These are phyloP conservation scores for Pythium folliculosum DNA, from an alignment of 352 stramenopile genomes.

Conservation along the genomic window DNA sequence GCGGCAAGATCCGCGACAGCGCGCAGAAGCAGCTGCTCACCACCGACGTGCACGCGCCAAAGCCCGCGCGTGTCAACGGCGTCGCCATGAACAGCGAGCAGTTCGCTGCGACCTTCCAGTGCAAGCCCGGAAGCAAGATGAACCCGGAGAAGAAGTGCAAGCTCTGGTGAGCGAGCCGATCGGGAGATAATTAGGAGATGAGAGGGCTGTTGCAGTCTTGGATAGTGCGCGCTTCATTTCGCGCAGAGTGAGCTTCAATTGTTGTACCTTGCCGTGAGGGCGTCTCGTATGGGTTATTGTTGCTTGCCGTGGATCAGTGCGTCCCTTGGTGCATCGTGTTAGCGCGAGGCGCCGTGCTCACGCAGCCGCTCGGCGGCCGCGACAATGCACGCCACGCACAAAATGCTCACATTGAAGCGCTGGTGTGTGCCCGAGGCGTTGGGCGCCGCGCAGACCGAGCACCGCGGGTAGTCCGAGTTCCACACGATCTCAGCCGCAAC, in stretches of 20 bases:
- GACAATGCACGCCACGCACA: slow-evolving; percentile 14
- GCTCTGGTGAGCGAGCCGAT: slow-evolving; percentile 27
- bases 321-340: no score
- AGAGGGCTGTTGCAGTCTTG: no score
- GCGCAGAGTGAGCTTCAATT: no score
- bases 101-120: slow-evolving; percentile 26
- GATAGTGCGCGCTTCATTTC: no score
- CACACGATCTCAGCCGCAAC: not conserved
- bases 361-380: not conserved
- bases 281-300: no score
- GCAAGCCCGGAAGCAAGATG: slow-evolving; percentile 17
- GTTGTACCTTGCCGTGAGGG: no score
- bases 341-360: no score
- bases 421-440: slow-evolving; percentile 17
- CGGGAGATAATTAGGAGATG: no score
- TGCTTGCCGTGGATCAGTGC: no score
- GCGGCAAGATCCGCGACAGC: slow-evolving; percentile 45
- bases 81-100: slow-evolving; percentile 28
- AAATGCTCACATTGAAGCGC: slow-evolving; percentile 1
- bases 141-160: slow-evolving; percentile 31
- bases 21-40: slow-evolving; percentile 34
- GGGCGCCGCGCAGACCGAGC: slow-evolving; percentile 7
- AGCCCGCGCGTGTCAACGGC: slow-evolving; percentile 29
- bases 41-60: slow-evolving; percentile 46
- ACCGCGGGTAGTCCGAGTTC: not conserved